Conservation (phyloP, 139 green algal species). For the Mesotaenium endlicherianum region DNA sequence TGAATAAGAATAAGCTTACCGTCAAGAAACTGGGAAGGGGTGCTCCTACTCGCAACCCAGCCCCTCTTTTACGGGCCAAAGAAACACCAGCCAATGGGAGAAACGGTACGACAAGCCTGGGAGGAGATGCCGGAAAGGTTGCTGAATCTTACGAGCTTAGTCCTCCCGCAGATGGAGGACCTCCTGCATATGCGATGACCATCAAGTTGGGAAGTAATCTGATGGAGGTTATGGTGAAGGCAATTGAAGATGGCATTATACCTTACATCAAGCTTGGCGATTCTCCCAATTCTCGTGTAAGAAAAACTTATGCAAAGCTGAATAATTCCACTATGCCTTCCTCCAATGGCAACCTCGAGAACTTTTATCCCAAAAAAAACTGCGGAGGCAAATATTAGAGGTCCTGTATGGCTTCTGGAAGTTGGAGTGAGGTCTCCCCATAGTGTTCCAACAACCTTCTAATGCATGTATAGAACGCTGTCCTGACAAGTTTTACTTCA, state of each 20-base stretch:
- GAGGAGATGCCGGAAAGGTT: no score
- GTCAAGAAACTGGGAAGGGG: no score
- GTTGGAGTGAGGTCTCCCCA: neutral
- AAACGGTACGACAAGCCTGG: no score
- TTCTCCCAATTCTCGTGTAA: no score
- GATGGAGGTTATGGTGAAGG: neutral
- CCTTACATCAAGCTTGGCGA: constrained; percentile 7
- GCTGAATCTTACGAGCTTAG: neutral
- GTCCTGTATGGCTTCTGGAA: neutral
- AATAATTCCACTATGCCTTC: neutral
- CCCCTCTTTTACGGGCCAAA: no score
- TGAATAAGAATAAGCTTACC: no score
- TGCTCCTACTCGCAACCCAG: no score
- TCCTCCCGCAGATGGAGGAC: neutral
- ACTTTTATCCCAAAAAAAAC: neutral
- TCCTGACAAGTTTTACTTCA: no score
- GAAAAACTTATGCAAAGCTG: neutral
- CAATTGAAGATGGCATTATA: neutral
- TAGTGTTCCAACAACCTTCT: neutral
- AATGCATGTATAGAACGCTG: no score
- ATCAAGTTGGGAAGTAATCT: neutral
- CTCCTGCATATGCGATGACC: neutral
- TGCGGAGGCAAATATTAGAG: neutral
- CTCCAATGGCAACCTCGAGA: neutral
- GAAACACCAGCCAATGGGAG: no score